Evolutionary conservation across 139 green algal species (phyloP).

Genomic region (Picochlorum sp.): DNA sequence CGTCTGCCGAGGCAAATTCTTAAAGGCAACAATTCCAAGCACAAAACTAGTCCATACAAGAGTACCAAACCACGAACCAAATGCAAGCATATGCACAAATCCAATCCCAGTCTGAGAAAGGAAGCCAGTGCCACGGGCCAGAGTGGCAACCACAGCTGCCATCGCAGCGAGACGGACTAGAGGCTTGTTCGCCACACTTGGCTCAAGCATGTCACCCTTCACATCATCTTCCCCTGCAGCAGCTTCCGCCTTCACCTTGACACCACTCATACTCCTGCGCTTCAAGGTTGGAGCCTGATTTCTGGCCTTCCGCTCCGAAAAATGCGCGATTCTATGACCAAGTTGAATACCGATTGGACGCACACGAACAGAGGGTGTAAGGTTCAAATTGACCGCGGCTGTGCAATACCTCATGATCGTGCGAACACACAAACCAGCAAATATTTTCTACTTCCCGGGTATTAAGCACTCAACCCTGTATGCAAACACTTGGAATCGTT

Average conservation of each 20-base stretch:
- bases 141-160: slow-evolving; percentile 5
- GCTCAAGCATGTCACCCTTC: slow-evolving; percentile 12
- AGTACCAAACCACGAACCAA: slow-evolving; percentile 22
- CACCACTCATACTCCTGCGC: neutral
- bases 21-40: slow-evolving; percentile 46
- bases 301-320: no score
- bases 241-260: neutral
- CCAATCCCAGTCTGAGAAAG: slow-evolving; percentile 3
- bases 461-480: no score
- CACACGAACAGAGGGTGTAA: no score
- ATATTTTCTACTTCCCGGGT: no score
- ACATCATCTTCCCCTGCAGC: slow-evolving; percentile 7
- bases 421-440: no score
- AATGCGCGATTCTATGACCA: no score
- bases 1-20: slow-evolving; percentile 49
- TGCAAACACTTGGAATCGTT: no score
- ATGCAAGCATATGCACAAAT: slow-evolving; percentile 34
- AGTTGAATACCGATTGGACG: no score
- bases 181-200: slow-evolving; percentile 7
- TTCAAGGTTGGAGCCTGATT: no score
- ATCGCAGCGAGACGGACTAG: slow-evolving; percentile 3
- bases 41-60: slow-evolving; percentile 33
- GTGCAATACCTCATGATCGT: no score
- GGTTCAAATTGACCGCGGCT: no score
- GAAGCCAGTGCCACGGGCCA: slow-evolving; percentile 6